These are phyloP conservation scores for Niebla homalea DNA, from an alignment of 495 filamentous ascomycete genomes.

Conservation along the genomic window DNA sequence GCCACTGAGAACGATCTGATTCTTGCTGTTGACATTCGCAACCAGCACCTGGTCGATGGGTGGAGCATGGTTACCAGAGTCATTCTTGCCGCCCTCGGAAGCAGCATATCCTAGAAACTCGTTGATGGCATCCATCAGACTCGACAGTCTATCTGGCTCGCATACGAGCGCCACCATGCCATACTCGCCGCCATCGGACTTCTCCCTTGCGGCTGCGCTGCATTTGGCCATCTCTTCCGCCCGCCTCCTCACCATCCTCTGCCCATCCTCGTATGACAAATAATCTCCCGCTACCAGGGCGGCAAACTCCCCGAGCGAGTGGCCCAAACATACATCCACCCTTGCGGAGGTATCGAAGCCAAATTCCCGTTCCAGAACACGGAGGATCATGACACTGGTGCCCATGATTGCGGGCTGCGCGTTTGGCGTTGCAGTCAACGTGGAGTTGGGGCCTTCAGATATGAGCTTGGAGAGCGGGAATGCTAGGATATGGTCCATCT, in stretches of 20 bases:
- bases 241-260: constrained; percentile 62
- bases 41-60: constrained; percentile 79
- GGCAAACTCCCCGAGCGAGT: constrained; percentile 91
- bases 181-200: constrained; percentile 57
- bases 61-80: constrained; percentile 50
- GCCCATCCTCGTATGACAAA: constrained; percentile 60
- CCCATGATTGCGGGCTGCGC: constrained; percentile 96
- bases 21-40: constrained; percentile 89
- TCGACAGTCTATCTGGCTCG: constrained; percentile 55
- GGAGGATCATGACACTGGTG: constrained; percentile 77
- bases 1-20: constrained; percentile 89
- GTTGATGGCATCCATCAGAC: constrained; percentile 57
- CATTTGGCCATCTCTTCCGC: constrained; percentile 78
- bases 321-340: constrained; percentile 73
- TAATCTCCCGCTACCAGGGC: constrained; percentile 75
- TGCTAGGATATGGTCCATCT: constrained; percentile 66
- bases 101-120: constrained; percentile 61
- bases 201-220: constrained; percentile 45
- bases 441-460: constrained; percentile 57
- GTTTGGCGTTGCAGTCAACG: constrained; percentile 69
- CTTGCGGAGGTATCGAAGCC: constrained; percentile 55
- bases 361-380: constrained; percentile 77
- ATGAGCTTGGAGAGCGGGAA: constrained; percentile 64
- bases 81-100: constrained; percentile 48
- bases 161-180: constrained; percentile 92